phyloP scores from a whole-genome alignment of 2,329 filamentous ascomycete genomes.

The Cercospora sp. region DNA sequence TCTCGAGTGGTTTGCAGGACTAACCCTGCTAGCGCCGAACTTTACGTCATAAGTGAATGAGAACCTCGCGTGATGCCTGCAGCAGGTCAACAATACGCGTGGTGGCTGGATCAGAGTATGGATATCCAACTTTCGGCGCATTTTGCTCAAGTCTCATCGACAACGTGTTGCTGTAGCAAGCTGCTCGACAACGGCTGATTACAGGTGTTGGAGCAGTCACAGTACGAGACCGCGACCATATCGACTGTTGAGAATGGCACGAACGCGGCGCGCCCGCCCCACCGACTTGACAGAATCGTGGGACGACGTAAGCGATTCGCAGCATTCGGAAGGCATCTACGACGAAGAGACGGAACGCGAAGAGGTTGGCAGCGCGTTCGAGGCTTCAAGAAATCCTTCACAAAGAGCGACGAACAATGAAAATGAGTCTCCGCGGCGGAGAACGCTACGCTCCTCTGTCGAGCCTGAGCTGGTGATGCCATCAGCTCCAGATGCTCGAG shows the following conservation, averaged over 20 bases:
- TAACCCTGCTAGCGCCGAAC: conserved; percentile 6
- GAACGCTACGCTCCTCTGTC: conserved; percentile 31
- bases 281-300: conserved; percentile 39
- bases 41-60: conserved; percentile 11
- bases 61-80: conserved; percentile 8
- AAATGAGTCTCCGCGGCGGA: conserved; percentile 24
- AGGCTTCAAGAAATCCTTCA: conserved; percentile 3
- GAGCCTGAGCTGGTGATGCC: conserved; percentile 50
- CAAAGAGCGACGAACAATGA: conserved; percentile 4
- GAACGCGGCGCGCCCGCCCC: conserved; percentile 26
- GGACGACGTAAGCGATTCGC: conserved; percentile 37
- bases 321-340: conserved; percentile 30
- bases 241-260: conserved; percentile 23
- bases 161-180: background rate
- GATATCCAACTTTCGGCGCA: background rate
- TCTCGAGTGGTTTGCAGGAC: conserved; percentile 1
- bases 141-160: background rate
- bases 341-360: conserved; percentile 35
- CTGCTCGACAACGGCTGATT: background rate
- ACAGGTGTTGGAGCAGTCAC: background rate
- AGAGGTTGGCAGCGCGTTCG: conserved; percentile 32
- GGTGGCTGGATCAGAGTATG: conserved; percentile 10
- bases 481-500: conserved; percentile 34
- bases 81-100: conserved; percentile 11
- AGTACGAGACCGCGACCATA: background rate